phyloP scores from a whole-genome alignment of 306 rosid genomes.

The Benincasa hispida region DNA sequence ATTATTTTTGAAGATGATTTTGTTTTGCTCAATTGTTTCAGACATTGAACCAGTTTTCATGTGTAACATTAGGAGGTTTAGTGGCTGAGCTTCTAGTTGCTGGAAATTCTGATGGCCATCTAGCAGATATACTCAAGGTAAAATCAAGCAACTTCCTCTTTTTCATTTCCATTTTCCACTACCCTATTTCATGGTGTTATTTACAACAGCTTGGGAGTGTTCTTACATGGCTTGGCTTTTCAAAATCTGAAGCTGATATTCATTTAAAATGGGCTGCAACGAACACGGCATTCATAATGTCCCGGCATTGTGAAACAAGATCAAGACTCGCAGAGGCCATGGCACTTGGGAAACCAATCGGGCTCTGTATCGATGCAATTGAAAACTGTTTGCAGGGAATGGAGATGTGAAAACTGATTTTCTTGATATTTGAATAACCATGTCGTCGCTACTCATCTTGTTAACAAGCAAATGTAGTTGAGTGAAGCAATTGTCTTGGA shows the following conservation, averaged over 20 bases:
- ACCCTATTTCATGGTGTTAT: not conserved
- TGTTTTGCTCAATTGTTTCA: not conserved
- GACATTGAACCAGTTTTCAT: constrained; percentile 7
- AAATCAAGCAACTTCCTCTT: not conserved
- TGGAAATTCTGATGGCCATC: constrained; percentile 12
- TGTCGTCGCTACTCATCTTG: no score
- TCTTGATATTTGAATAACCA: not conserved
- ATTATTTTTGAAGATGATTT: not conserved
- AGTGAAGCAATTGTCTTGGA: no score
- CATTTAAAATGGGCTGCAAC: constrained; percentile 8
- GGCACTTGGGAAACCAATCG: constrained; percentile 5
- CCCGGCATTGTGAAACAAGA: not conserved
- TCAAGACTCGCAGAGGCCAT: constrained; percentile 7
- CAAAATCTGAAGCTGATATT: not conserved
- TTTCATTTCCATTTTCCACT: not conserved
- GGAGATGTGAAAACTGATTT: not conserved
- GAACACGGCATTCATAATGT: constrained; percentile 4
- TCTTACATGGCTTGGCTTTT: constrained; percentile 5
- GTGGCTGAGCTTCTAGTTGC: constrained; percentile 12
- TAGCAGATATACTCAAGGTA: constrained; percentile 4
- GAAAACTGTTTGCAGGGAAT: not conserved
- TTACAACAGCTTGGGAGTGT: constrained; percentile 9
- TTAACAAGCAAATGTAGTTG: no score
- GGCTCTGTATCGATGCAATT: constrained; percentile 6
- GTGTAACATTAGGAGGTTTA: constrained; percentile 12